Conservation (phyloP, 2,329 filamentous ascomycete genomes). For the Penicillium griseofulvum region DNA sequence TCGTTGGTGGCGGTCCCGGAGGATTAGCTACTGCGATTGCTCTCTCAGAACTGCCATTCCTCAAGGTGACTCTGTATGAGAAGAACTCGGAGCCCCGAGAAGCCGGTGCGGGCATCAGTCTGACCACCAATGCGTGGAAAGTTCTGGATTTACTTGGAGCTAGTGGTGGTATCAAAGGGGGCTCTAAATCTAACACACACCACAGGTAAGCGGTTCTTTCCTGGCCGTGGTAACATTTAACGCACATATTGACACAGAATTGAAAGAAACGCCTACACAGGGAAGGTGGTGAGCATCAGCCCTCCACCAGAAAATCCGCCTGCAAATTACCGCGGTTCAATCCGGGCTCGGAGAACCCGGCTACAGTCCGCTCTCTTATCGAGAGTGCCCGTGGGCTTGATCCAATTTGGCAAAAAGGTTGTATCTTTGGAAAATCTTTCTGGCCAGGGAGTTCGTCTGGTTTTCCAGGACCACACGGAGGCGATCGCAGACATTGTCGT, state of each 20-base stretch:
- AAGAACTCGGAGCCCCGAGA: conserved; percentile 47
- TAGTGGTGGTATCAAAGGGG: conserved; percentile 39
- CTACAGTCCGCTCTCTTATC: conserved; percentile 52
- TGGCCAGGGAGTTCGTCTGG: conserved; percentile 39
- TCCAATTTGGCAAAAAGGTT: conserved; percentile 50
- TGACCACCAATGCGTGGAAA: conserved; percentile 49
- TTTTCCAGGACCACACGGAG: conserved; percentile 49
- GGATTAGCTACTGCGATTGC: conserved; percentile 48
- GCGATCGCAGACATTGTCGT: conserved; percentile 47
- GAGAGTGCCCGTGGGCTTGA: conserved; percentile 44
- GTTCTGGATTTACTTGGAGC: conserved; percentile 49
- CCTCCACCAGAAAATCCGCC: conserved; percentile 20
- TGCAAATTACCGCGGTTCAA: conserved; percentile 16
- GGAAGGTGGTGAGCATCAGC: conserved; percentile 18
- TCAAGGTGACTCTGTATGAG: conserved; percentile 48
- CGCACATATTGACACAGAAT: background rate
- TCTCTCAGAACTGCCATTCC: conserved; percentile 41
- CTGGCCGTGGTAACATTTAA: background rate
- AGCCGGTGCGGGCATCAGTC: conserved; percentile 50
- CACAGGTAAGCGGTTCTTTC: conserved; percentile 9
- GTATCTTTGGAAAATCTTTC: conserved; percentile 39
- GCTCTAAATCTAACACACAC: conserved; percentile 29
- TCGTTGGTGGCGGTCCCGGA: conserved; percentile 42
- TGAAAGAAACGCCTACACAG: conserved; percentile 15
- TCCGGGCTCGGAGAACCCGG: conserved; percentile 34